Percentiles rank a stretch among this genome's conserved stretches.
phyloP scores from a whole-genome alignment of 441 rosid genomes.

The Gossypium davidsonii region DNA sequence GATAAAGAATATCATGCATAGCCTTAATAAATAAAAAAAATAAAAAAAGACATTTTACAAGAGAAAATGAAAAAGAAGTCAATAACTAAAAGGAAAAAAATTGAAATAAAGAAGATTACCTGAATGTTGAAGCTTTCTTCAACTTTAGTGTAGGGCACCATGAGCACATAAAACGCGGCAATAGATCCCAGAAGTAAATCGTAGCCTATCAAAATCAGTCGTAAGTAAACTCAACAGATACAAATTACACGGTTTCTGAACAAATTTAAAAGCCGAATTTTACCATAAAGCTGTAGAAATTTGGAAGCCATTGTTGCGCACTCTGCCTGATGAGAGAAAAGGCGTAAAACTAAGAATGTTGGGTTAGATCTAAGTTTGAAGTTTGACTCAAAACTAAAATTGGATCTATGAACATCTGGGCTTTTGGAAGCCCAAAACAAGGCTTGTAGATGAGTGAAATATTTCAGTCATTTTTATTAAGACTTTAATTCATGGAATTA shows the following conservation, averaged over 20 bases:
- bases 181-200: constrained; percentile 73
- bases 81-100: background rate
- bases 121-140: constrained; percentile 97
- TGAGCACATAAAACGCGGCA: constrained; percentile 73
- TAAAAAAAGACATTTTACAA: background rate
- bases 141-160: constrained; percentile 82
- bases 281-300: constrained; percentile 41
- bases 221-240: background rate
- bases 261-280: background rate
- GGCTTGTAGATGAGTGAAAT: too few species aligned
- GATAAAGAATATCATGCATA: constrained; percentile 87
- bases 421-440: background rate
- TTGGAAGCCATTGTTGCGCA: constrained; percentile 30
- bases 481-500: too few species aligned
- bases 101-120: constrained; percentile 26
- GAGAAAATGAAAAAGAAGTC: background rate
- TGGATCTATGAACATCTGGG: background rate
- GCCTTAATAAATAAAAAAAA: constrained; percentile 35
- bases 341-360: background rate
- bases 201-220: constrained; percentile 41
- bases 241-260: background rate
- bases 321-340: background rate
- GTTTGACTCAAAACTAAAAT: background rate
- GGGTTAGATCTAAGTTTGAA: background rate
- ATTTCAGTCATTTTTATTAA: too few species aligned